Conservation (phyloP, 139 green algal genomes). For the Tetradesmus obliquus region DNA sequence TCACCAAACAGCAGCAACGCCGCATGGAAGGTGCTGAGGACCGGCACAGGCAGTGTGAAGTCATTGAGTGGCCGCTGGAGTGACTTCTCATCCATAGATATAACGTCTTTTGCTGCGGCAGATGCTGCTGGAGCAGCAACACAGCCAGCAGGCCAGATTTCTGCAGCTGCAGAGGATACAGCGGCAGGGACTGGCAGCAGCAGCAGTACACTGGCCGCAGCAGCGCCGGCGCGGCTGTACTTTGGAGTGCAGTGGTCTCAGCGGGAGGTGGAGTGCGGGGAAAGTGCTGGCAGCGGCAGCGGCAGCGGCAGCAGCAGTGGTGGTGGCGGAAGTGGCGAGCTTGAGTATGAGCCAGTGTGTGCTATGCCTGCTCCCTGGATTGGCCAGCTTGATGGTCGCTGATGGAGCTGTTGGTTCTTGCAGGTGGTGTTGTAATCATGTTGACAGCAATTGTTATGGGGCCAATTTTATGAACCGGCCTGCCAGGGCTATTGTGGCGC, state of each 20-base stretch:
- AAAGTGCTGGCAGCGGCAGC: not conserved
- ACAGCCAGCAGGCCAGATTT: not conserved
- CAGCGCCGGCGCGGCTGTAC: not conserved
- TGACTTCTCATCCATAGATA: conserved; percentile 20
- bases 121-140: not conserved
- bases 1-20: not conserved
- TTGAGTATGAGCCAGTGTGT: conserved; percentile 18
- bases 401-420: not conserved
- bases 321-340: not conserved
- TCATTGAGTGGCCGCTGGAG: conserved; percentile 6
- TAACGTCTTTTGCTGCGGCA: not conserved
- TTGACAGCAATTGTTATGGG: too few species aligned
- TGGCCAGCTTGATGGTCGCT: not conserved
- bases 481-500: too few species aligned
- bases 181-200: not conserved
- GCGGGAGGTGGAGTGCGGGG: not conserved
- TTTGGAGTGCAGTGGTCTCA: conserved; percentile 30
- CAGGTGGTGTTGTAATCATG: too few species aligned
- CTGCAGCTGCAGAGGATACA: not conserved
- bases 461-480: too few species aligned
- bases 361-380: conserved; percentile 34
- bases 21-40: not conserved
- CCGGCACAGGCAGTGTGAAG: conserved; percentile 19
- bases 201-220: not conserved
- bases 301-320: not conserved